Percentiles rank a stretch among this genome's conserved stretches.
phyloP scores from a whole-genome alignment of 31 red algal species.

The Porphyra umbilicalis region DNA sequence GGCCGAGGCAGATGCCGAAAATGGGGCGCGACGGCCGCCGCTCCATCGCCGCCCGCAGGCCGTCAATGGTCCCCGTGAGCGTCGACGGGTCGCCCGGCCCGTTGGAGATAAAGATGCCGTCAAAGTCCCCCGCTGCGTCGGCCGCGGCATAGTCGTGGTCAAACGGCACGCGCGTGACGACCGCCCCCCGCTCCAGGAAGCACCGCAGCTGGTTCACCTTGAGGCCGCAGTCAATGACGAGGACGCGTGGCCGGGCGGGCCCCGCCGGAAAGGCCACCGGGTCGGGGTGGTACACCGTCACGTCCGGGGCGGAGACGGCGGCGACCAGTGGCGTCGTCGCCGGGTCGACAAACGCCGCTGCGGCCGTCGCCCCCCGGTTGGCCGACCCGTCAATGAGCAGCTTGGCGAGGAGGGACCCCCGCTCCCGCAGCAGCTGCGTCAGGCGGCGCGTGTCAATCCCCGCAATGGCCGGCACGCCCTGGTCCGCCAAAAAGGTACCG shows the following conservation, averaged over 20 bases:
- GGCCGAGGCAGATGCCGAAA: conserved; percentile 98
- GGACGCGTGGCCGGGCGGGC: conserved; percentile 27
- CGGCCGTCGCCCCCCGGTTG: neutral
- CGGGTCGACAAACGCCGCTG: conserved; percentile 30
- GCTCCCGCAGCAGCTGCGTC: conserved; percentile 82
- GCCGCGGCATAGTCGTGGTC: conserved; percentile 35
- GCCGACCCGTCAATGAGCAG: conserved; percentile 53
- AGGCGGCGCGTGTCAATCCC: conserved; percentile 93
- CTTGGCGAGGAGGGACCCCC: conserved; percentile 74
- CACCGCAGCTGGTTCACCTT: conserved; percentile 94
- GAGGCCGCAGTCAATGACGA: conserved; percentile 86
- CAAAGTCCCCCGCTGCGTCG: conserved; percentile 25
- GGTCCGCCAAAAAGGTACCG: conserved; percentile 39
- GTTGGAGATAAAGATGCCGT: conserved; percentile 94
- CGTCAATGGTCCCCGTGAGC: conserved; percentile 33
- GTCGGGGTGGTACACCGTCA: conserved; percentile 2
- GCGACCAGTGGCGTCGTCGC: conserved; percentile 76
- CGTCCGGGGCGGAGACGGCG: conserved; percentile 49
- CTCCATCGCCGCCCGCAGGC: conserved; percentile 33
- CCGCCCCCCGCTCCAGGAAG: conserved; percentile 13
- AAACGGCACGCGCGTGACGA: conserved; percentile 78
- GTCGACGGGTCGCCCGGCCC: conserved; percentile 96
- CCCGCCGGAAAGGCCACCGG: conserved; percentile 2
- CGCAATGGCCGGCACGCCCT: conserved; percentile 68
- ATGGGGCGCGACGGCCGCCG: conserved; percentile 44